Evolutionary conservation across 441 rosid species (phyloP).

Genomic region (Viola pubescens): DNA sequence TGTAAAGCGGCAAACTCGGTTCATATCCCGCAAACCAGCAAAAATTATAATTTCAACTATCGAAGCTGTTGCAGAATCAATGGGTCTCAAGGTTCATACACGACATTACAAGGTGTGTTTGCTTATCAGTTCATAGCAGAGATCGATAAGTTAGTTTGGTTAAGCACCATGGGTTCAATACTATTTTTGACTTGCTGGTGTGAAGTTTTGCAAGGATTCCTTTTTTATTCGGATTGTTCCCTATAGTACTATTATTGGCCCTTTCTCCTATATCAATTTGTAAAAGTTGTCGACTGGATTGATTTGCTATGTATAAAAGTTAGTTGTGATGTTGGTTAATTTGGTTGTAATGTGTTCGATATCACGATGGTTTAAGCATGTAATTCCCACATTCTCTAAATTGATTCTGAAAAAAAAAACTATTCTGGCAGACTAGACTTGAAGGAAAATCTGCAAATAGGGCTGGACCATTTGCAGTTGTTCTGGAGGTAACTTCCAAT

Average conservation of each 20-base stretch:
- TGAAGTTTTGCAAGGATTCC: not conserved
- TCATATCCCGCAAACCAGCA: slow-evolving; percentile 69
- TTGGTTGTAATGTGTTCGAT: not conserved
- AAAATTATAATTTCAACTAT: slow-evolving; percentile 52
- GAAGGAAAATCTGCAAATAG: slow-evolving; percentile 54
- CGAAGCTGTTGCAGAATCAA: slow-evolving; percentile 63
- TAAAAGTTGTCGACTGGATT: not conserved
- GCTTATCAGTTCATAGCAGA: too few species aligned
- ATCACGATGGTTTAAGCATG: not conserved
- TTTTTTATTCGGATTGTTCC: too few species aligned
- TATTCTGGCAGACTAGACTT: slow-evolving; percentile 57
- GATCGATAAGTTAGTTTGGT: too few species aligned
- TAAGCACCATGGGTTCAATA: not conserved
- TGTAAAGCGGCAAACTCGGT: slow-evolving; percentile 80
- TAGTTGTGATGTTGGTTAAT: slow-evolving; percentile 1
- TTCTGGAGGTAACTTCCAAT: slow-evolving; percentile 50
- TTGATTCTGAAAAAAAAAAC: not conserved
- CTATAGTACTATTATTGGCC: too few species aligned
- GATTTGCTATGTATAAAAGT: not conserved
- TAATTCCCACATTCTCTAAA: not conserved
- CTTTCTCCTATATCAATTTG: too few species aligned
- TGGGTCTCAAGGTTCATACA: slow-evolving; percentile 57
- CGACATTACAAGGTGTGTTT: slow-evolving; percentile 60
- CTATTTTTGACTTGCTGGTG: not conserved
- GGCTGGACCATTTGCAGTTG: slow-evolving; percentile 63